Evolutionary conservation across 805 yeast genomes (phyloP), one percentile per base, ranked within the genome.

Genomic region (Candida qinlingensis): DNA sequence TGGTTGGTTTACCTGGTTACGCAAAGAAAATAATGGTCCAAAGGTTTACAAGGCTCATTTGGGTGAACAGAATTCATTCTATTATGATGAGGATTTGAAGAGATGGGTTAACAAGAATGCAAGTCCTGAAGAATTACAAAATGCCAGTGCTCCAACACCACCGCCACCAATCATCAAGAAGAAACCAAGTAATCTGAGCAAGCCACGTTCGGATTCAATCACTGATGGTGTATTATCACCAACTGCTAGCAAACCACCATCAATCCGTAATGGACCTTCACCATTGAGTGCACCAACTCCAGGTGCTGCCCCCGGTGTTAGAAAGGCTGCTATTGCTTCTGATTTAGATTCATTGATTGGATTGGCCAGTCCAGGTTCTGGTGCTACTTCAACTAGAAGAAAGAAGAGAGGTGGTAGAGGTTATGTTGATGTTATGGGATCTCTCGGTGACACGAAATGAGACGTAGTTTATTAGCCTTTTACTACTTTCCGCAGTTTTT

Each of bases 21-120:
- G 77, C 48, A 64, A 71, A 58, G 66, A 71, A 3, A 74, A 73
- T 9, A 83, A 79, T 42, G 87, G 80, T 45, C 88, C 87, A 37
- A 87, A 87, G 60, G 86, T 90, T 0, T 76, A 83, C 52, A 79
- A 80, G 54, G 98, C 97, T 36, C 89, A 94, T 56, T 69, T 94
- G 46, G 99, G 98, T 10, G 87, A 85, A 49, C 76, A 81, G 50
- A 85, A 75, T 61, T 71, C 78, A 13, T 85, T 94, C 62, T 77
- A 79, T 59, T 94, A 81, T 64, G 96, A 91, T 68, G 92, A 87
- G 58, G 80, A 85, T 50, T 75, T 85, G 61, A 83, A 85, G 63
- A 77, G 96, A 59, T 94, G 97, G 97, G 80, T 94, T 45, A 83
- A 88, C 61, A 79, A 78, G 47, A 78, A 80, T 53, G 80, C 79